These are phyloP conservation scores for Zalerion maritima DNA, from an alignment of 495 filamentous ascomycete genomes.

Conservation along the genomic window DNA sequence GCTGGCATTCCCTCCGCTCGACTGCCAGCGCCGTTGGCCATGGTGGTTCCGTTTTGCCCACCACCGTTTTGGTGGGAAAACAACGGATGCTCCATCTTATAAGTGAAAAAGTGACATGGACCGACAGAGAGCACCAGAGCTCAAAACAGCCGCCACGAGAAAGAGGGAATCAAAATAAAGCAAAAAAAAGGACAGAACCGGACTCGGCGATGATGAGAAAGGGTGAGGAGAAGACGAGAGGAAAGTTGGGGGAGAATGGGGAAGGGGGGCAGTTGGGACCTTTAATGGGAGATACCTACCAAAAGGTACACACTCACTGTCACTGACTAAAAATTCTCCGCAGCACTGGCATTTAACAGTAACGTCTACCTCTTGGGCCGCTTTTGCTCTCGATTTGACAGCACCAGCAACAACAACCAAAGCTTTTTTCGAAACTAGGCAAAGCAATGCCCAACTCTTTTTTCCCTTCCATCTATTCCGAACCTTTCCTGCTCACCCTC, in stretches of 20 bases:
- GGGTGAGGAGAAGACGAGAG: constrained; percentile 14
- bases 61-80: constrained; percentile 9
- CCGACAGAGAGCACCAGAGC: constrained; percentile 3
- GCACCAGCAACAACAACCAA: no score
- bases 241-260: constrained; percentile 11
- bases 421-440: no score
- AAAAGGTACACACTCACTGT: constrained; percentile 22
- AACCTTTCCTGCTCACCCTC: constrained; percentile 1
- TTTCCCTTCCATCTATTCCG: no score
- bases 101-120: constrained; percentile 12
- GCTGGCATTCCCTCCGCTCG: constrained; percentile 1
- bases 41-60: constrained; percentile 13
- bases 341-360: no score
- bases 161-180: constrained; percentile 6
- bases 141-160: constrained; percentile 8
- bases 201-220: constrained; percentile 5
- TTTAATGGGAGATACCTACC: constrained; percentile 23
- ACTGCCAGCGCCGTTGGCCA: not conserved
- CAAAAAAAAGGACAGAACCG: constrained; percentile 5
- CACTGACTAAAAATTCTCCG: constrained; percentile 24
- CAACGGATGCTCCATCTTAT: no score
- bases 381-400: no score
- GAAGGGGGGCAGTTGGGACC: constrained; percentile 28
- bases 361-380: no score
- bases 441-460: constrained; percentile 7